Conservation (phyloP, 495 filamentous ascomycete species). For the Hyaloscypha variabilis region DNA sequence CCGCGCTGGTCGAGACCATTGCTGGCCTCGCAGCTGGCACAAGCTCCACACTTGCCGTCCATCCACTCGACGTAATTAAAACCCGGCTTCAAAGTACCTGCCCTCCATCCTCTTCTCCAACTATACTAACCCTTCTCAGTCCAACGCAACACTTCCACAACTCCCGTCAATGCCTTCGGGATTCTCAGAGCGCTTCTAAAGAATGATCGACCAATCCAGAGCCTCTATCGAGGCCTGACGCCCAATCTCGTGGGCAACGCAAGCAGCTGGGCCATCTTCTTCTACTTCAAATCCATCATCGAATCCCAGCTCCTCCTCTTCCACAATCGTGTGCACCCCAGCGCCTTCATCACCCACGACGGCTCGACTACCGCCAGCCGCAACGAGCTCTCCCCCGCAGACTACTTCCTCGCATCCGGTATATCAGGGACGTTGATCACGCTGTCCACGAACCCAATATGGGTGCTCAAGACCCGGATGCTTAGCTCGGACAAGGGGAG, state of each 20-base stretch:
- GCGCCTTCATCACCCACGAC: not conserved
- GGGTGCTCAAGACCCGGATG: conserved; percentile 99
- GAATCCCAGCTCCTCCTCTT: conserved; percentile 37
- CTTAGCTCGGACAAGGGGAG: conserved; percentile 72
- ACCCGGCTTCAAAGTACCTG: conserved; percentile 83
- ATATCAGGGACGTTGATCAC: conserved; percentile 75
- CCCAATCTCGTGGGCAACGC: conserved; percentile 93
- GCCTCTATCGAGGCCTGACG: conserved; percentile 85
- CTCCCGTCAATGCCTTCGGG: conserved; percentile 42
- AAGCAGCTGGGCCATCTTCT: conserved; percentile 90
- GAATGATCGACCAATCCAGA: conserved; percentile 51
- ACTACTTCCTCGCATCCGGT: conserved; percentile 84
- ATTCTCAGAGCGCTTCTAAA: conserved; percentile 45
- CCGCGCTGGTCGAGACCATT: conserved; percentile 83
- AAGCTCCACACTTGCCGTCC: conserved; percentile 77
- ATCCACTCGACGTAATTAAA: conserved; percentile 94
- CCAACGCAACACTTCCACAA: conserved; percentile 30
- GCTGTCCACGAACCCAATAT: conserved; percentile 90
- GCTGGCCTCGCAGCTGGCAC: conserved; percentile 89
- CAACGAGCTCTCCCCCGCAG: conserved; percentile 51
- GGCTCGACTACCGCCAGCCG: not conserved
- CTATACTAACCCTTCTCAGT: conserved; percentile 20
- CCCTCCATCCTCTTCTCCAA: not conserved
- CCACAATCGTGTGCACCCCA: conserved; percentile 13
- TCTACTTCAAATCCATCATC: conserved; percentile 60